Conservation (phyloP, 2,329 filamentous ascomycete genomes). For the Camptophora hylomeconis region DNA sequence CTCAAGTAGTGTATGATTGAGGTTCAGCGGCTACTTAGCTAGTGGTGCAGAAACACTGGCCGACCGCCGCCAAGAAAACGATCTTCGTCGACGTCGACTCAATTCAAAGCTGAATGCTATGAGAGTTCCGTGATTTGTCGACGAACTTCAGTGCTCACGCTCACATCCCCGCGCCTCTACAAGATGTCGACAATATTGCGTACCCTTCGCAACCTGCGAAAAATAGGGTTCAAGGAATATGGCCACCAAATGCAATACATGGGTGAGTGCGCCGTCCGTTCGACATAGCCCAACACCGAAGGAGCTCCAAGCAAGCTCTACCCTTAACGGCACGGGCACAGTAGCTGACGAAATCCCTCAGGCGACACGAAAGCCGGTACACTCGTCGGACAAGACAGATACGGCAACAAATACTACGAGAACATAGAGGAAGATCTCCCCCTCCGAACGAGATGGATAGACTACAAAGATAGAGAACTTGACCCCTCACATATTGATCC, state of each 20-base stretch:
- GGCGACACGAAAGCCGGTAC: slow-evolving; percentile 94
- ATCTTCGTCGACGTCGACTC: no score
- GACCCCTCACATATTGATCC: slow-evolving; percentile 64
- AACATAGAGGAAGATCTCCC: slow-evolving; percentile 83
- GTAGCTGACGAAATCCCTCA: slow-evolving; percentile 17
- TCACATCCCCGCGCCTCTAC: no score
- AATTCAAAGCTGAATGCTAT: no score
- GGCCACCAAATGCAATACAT: slow-evolving; percentile 67
- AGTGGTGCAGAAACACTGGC: no score
- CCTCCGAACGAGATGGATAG: slow-evolving; percentile 81
- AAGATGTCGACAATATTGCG: slow-evolving; percentile 92
- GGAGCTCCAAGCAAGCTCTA: slow-evolving; percentile 2
- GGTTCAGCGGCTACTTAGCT: no score
- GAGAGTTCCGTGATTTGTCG: no score
- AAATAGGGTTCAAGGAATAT: slow-evolving; percentile 84
- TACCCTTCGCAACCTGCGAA: slow-evolving; percentile 76
- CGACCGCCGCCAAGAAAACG: no score
- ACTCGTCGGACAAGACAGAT: slow-evolving; percentile 72
- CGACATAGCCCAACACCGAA: slow-evolving; percentile 1
- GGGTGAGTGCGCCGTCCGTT: slow-evolving; percentile 43
- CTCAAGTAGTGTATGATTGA: no score
- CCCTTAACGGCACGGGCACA: slow-evolving; percentile 5
- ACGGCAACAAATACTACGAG: slow-evolving; percentile 96
- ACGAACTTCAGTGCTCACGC: no score
- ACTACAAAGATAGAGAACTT: slow-evolving; percentile 75